Conservation (phyloP, 148 eudicot genomes). For the Euryodendron excelsum region DNA sequence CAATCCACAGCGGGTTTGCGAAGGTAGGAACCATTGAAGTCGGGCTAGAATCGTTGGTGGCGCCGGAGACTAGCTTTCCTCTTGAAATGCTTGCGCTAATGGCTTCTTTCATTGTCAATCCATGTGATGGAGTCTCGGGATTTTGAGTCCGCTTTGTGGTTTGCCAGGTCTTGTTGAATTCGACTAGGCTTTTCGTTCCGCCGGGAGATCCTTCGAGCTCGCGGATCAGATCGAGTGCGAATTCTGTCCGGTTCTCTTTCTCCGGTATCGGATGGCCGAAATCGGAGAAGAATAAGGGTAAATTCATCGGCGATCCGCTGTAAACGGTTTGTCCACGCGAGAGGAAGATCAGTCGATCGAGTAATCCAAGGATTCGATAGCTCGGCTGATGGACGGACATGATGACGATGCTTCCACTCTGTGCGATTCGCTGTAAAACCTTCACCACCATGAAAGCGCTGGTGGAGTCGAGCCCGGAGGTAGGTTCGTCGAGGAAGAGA, state of each 20-base stretch:
- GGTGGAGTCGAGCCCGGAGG: slow-evolving; percentile 5
- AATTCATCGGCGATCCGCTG: slow-evolving; percentile 10
- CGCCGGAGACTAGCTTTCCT: slow-evolving; percentile 20
- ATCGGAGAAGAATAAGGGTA: slow-evolving; percentile 15
- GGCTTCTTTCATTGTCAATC: slow-evolving; percentile 15
- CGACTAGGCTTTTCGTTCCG: slow-evolving; percentile 17
- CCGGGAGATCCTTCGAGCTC: slow-evolving; percentile 21
- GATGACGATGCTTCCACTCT: slow-evolving; percentile 19
- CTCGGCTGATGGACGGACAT: slow-evolving; percentile 10
- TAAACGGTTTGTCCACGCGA: slow-evolving; percentile 11
- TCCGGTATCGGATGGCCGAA: slow-evolving; percentile 24
- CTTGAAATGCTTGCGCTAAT: slow-evolving; percentile 15
- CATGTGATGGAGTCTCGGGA: too few species aligned
- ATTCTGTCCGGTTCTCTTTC: slow-evolving; percentile 19
- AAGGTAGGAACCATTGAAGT: too few species aligned
- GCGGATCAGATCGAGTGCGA: slow-evolving; percentile 21
- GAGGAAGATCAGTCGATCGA: neutral
- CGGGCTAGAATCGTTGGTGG: too few species aligned
- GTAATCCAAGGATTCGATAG: neutral
- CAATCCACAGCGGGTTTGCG: too few species aligned
- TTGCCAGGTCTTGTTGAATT: slow-evolving; percentile 14
- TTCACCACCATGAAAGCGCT: slow-evolving; percentile 20
- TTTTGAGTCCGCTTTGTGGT: neutral
- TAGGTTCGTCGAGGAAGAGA: slow-evolving; percentile 11
- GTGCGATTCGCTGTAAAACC: slow-evolving; percentile 15